Percentiles rank a stretch among this genome's conserved stretches.
Evolutionary conservation across 345 rosid genomes (phyloP).

Genomic region (Ceriops tagal): DNA sequence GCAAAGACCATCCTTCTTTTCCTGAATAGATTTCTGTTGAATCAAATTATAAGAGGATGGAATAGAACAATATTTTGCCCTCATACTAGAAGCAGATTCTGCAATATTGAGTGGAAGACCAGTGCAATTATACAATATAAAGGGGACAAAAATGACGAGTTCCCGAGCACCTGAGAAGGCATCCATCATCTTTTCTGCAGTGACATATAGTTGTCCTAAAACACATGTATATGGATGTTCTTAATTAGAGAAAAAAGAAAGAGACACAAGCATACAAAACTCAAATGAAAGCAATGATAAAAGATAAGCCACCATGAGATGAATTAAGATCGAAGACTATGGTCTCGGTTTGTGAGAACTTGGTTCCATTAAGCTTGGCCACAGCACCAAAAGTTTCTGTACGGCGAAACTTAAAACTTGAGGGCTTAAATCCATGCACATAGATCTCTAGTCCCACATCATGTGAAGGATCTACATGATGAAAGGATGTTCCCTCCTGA

Average conservation of each 20-base stretch:
- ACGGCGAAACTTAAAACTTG: slow-evolving; percentile 66
- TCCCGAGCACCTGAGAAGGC: slow-evolving; percentile 86
- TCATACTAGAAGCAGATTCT: slow-evolving; percentile 49
- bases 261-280: slow-evolving; percentile 2
- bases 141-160: slow-evolving; percentile 70
- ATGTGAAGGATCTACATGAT: slow-evolving; percentile 85
- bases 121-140: slow-evolving; percentile 73
- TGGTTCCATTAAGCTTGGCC: slow-evolving; percentile 73
- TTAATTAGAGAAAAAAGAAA: slow-evolving; percentile 11
- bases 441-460: slow-evolving; percentile 65
- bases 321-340: slow-evolving; percentile 48
- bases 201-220: slow-evolving; percentile 60
- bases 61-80: slow-evolving; percentile 43
- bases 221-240: slow-evolving; percentile 13
- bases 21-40: slow-evolving; percentile 48
- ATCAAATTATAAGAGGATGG: slow-evolving; percentile 70
- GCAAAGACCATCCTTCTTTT: slow-evolving; percentile 59
- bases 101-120: slow-evolving; percentile 68
- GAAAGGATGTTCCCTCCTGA: slow-evolving; percentile 70
- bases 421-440: slow-evolving; percentile 54
- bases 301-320: slow-evolving; percentile 44
- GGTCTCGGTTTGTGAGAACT: slow-evolving; percentile 61
- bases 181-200: slow-evolving; percentile 77
- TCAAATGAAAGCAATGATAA: not conserved
- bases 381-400: slow-evolving; percentile 58